Evolutionary conservation across 108 stramenopile genomes (phyloP), one percentile per base, ranked within the genome.

Genomic region (Parmales sp.): DNA sequence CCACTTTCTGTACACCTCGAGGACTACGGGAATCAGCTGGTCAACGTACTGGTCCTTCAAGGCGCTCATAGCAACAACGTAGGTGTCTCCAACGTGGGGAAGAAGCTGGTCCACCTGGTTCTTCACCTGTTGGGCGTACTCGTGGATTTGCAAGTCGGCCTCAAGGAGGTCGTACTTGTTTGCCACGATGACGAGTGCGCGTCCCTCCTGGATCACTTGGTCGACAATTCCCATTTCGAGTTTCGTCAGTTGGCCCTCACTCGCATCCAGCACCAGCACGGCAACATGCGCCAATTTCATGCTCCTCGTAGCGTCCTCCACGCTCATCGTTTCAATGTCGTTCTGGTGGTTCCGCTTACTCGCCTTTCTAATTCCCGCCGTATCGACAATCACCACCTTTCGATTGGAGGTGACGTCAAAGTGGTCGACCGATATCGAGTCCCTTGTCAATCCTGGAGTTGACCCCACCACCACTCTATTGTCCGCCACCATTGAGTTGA

Each of bases 211-310:
- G n/a, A 92, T 67, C 20, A 91, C 87, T 37, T 88, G 78, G 69
- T 87, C 87, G n/a, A 88, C 90, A 51, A 94, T 89, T 18, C 46
- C 87, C 41, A 94, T 45, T 68, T 94, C 93, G 65, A 88, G 86
- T 37, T 88, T 83, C 65, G 86, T 85, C 37, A 94, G 66, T 49
- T 67, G 71, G n/a, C 75, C 77, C 0, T 86, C 86, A 46, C 82
- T 73, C 22, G 87, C 88, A 78, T 95, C 91, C 37, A 95, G 68
- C 1, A 95, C 91, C 26, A 95, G 70, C 0, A 95, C 88, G 22
- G 84, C 90, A 4, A 95, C 93, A 69, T 95, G 86, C 0, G 93
- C 89, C 36, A 90, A 65, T 64, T 89, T 92, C 88, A 94, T 88
- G 37, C 90, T 86, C 64, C 90, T 49, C 81, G 89, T 80, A 38